phyloP scores from a whole-genome alignment of 768 basidiomycete species.

The Tylopilus intermedius region DNA sequence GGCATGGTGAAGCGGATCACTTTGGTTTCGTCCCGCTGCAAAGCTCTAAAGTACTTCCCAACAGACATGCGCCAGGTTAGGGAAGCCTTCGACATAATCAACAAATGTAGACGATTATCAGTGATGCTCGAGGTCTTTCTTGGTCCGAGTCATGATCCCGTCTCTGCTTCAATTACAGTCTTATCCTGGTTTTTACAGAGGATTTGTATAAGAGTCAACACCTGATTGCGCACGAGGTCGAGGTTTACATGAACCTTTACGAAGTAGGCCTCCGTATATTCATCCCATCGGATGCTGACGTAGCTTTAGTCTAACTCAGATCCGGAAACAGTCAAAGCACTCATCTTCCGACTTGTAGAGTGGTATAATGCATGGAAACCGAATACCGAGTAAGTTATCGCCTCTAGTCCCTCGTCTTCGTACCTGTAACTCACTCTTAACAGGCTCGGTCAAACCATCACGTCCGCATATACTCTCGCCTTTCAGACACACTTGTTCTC shows the following conservation, averaged over 20 bases:
- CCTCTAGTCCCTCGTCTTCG: background rate
- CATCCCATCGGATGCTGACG: background rate
- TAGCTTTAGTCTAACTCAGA: constrained; percentile 40
- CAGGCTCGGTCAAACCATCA: constrained; percentile 59
- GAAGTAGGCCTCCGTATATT: constrained; percentile 40
- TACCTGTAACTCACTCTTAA: constrained; percentile 8
- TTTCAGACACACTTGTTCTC: constrained; percentile 78
- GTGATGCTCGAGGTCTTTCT: constrained; percentile 67
- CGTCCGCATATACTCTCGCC: constrained; percentile 55
- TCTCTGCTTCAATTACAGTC: background rate
- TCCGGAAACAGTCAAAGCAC: constrained; percentile 44
- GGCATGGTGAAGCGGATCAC: constrained; percentile 23
- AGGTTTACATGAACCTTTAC: constrained; percentile 52
- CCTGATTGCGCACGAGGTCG: constrained; percentile 58
- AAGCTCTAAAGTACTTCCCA: background rate
- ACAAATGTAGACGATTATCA: constrained; percentile 54
- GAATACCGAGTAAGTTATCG: constrained; percentile 48
- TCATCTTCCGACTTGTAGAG: constrained; percentile 56
- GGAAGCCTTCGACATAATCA: constrained; percentile 55
- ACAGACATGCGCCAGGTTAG: constrained; percentile 47
- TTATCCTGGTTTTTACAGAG: constrained; percentile 37
- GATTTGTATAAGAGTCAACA: constrained; percentile 55
- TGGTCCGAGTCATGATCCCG: constrained; percentile 38
- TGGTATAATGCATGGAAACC: constrained; percentile 81
- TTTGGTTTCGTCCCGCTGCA: background rate